Evolutionary conservation across 306 rosid genomes (phyloP), one percentile per base, ranked within the genome.

Genomic region (Prunus dulcis): DNA sequence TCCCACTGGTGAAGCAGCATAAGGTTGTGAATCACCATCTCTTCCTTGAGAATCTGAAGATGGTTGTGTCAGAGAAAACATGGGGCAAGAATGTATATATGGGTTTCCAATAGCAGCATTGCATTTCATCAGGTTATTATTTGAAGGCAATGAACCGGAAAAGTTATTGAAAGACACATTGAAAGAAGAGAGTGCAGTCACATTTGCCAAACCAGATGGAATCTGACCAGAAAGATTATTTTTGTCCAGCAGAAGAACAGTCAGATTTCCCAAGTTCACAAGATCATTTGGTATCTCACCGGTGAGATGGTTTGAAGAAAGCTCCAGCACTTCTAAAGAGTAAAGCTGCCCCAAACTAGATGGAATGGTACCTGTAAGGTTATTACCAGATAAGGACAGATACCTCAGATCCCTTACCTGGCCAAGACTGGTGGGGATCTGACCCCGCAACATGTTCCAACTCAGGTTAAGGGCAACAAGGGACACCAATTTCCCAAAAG

Each of bases 151-250:
- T 15, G 86, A 89, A 58, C 98, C 98, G 61, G 98, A 91, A 75
- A 93, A 75, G 87, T 93, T 91, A 78, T 93, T 93, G 97, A 86
- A 93, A 17, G 98, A 91, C 82, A 93, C 93, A 63, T 91, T 91
- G 74, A 93, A 91, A 23, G 84, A 77, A 3, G 88, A 86, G 73
- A 93, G 98, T 0, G 90, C 81, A 22, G 87, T 76, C 72, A 89
- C 80, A 84, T 89, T 84, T 41, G 89, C 98, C 86, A 93, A 85
- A 69, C 89, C 97, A 34, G 86, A 74, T 55, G 98, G 98, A 76
- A 93, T 86, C 78, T 86, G 91, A 38, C 98, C 98, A 64, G 91
- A 89, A 76, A 91, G 93, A 38, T 85, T 87, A 82, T 91, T 93
- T 73, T 84, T 88, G 58, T 86, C 86, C 47, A 93, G 97, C 67